Evolutionary conservation across 805 yeast genomes (phyloP).

Genomic region (Yarrowia hollandica): DNA sequence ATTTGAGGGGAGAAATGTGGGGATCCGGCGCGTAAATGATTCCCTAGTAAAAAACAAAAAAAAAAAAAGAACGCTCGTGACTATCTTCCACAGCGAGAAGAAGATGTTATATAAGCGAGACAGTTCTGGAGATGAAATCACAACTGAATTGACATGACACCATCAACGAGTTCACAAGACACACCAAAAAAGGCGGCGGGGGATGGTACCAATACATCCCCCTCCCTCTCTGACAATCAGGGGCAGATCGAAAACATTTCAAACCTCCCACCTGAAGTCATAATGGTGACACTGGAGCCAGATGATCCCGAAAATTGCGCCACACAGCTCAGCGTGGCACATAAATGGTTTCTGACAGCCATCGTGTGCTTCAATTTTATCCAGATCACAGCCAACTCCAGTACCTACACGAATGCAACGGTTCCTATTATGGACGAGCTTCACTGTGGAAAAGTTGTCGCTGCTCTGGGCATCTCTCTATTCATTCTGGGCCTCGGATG

Average conservation of each 20-base stretch:
- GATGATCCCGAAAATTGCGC: slow-evolving; percentile 13
- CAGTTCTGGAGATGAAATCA: no score
- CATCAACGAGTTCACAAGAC: no score
- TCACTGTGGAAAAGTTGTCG: slow-evolving; percentile 49
- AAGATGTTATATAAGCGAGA: no score
- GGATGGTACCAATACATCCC: no score
- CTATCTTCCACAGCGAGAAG: no score
- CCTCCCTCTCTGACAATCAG: not conserved
- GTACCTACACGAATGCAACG: not conserved
- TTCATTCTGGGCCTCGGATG: slow-evolving; percentile 63
- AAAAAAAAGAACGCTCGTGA: no score
- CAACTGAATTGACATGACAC: no score
- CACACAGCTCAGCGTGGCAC: slow-evolving; percentile 2
- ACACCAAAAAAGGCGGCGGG: no score
- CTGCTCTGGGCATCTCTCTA: slow-evolving; percentile 52
- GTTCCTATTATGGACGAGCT: slow-evolving; percentile 43
- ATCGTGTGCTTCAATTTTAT: slow-evolving; percentile 8
- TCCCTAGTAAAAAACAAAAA: no score
- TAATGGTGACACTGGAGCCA: slow-evolving; percentile 4
- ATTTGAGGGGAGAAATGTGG: no score
- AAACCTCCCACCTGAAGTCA: not conserved
- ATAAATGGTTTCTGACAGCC: slow-evolving; percentile 16
- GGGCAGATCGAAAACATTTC: not conserved
- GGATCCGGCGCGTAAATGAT: no score
- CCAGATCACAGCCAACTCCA: slow-evolving; percentile 6